Percentiles rank a stretch among this genome's conserved stretches.
Evolutionary conservation across 2,329 filamentous ascomycete genomes (phyloP).

Genomic region (Penicillium sp.): DNA sequence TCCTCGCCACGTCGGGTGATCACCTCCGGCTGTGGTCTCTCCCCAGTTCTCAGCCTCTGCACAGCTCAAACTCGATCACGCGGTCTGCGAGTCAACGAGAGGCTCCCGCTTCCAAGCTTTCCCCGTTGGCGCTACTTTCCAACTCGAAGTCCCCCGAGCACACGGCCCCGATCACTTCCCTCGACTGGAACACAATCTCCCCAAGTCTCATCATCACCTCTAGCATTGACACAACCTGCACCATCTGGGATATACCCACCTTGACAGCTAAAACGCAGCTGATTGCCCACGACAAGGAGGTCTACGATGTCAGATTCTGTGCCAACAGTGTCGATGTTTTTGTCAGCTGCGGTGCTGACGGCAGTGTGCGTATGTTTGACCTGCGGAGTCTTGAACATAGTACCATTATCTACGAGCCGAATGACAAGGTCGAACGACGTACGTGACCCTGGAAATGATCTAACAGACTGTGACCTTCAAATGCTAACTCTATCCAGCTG

Average conservation of each 20-base stretch:
- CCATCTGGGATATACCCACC: conserved; percentile 98
- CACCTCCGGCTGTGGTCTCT: conserved; percentile 92
- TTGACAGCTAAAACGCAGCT: conserved; percentile 96
- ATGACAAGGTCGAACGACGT: conserved; percentile 72
- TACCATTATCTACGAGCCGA: conserved; percentile 98
- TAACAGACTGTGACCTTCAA: neutral
- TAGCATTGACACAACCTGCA: conserved; percentile 98
- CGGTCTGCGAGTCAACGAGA: conserved; percentile 59
- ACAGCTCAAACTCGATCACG: conserved; percentile 63
- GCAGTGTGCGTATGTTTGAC: conserved; percentile 98
- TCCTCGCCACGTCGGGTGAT: conserved; percentile 91
- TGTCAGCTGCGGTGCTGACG: conserved; percentile 94
- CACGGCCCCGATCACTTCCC: conserved; percentile 88
- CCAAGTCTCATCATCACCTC: conserved; percentile 97
- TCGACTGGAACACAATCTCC: conserved; percentile 97
- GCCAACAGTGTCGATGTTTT: conserved; percentile 98
- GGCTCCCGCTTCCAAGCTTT: conserved; percentile 71
- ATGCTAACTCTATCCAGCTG: conserved; percentile 24
- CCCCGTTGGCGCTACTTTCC: conserved; percentile 84
- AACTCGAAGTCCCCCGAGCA: conserved; percentile 99
- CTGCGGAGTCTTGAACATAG: conserved; percentile 93
- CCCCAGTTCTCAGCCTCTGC: conserved; percentile 60
- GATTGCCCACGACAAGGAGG: conserved; percentile 98
- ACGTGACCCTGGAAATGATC: conserved; percentile 23
- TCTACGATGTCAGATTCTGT: conserved; percentile 97